Evolutionary conservation across 2,329 filamentous ascomycete genomes (phyloP), one percentile per base, ranked within the genome.

Genomic region (Cladobotryum mycophilum): DNA sequence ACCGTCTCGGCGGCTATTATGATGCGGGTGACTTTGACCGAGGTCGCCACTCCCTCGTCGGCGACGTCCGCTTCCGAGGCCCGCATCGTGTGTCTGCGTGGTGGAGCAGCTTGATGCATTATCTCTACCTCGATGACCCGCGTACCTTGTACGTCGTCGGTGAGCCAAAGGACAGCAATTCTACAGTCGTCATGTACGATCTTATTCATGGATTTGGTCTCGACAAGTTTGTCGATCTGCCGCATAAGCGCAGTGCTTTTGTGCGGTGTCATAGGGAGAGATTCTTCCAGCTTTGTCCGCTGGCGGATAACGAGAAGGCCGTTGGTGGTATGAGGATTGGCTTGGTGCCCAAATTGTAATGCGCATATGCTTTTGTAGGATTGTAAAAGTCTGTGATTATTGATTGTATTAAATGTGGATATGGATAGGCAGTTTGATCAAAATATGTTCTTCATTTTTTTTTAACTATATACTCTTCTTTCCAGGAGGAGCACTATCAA

Each of bases 81-180:
- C 76, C 79, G 34, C 78, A 83, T 59, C 76, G 80, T 34, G 80
- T 82, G 35, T 76, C 74, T 52, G 80, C 79, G 2, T 83, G 80
- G 79, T 82, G 78, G 76, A 78, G 76, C 49, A 78, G 75, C 55
- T 66, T 81, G 61, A 81, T 83, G 72, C 80, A 84, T 66, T 84
- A 81, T 60, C 67, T 81, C 41, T 83, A 79, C 65, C 71, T 84
- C 34, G 80, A 83, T 58, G 80, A 84, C 56, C 73, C 77, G 50
- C 75, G 80, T 49, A 83, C 80, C 2, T 70, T 65, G 62, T 68
- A 70, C 54, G 75, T 82, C 8, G 77, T 83, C 7, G 84, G 84
- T 54, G 88, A 92, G 70, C 87, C 88, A 34, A 85, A 86, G 64
- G 81, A 79, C 52, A 86, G 82, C 4, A 86, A 86, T 60, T 77